Conservation (phyloP, 805 yeast species). For the Metschnikowia koreensis region DNA sequence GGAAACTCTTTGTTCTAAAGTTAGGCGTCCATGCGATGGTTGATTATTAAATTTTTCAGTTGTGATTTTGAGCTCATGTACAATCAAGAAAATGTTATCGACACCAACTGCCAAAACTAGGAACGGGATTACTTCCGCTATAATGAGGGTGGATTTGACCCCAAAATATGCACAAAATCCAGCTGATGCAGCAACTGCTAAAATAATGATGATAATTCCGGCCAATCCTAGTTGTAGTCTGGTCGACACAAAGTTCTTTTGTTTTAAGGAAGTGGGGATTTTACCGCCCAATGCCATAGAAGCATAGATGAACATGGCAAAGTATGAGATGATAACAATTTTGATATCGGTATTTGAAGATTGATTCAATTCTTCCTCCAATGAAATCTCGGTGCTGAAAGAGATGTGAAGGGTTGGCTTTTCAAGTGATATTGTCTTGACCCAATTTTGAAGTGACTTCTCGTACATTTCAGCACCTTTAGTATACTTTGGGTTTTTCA, state of each 20-base stretch:
- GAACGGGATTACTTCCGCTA: constrained; percentile 96
- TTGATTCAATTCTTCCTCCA: constrained; percentile 79
- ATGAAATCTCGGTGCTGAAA: constrained; percentile 79
- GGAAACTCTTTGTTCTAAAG: constrained; percentile 58
- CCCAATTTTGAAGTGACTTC: constrained; percentile 53
- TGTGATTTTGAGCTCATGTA: constrained; percentile 69
- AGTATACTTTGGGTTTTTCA: constrained; percentile 40
- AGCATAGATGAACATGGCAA: constrained; percentile 85
- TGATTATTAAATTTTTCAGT: constrained; percentile 30
- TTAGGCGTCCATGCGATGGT: not conserved
- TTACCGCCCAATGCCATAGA: constrained; percentile 73
- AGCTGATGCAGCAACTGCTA: constrained; percentile 79
- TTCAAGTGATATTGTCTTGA: constrained; percentile 43
- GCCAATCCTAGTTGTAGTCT: constrained; percentile 74
- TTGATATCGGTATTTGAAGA: constrained; percentile 76
- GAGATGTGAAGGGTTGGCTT: constrained; percentile 63
- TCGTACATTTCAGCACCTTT: constrained; percentile 63
- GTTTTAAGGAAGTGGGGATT: constrained; percentile 37
- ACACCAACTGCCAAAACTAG: constrained; percentile 93
- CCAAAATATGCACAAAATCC: constrained; percentile 79
- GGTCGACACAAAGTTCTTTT: constrained; percentile 44
- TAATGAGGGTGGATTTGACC: constrained; percentile 81
- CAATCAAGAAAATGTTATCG: constrained; percentile 84
- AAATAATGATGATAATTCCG: constrained; percentile 79
- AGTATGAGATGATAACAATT: constrained; percentile 70